Percentiles rank a stretch among this genome's conserved stretches.
phyloP scores from a whole-genome alignment of 179 eudicot species.

The Patellifolia procumbens region DNA sequence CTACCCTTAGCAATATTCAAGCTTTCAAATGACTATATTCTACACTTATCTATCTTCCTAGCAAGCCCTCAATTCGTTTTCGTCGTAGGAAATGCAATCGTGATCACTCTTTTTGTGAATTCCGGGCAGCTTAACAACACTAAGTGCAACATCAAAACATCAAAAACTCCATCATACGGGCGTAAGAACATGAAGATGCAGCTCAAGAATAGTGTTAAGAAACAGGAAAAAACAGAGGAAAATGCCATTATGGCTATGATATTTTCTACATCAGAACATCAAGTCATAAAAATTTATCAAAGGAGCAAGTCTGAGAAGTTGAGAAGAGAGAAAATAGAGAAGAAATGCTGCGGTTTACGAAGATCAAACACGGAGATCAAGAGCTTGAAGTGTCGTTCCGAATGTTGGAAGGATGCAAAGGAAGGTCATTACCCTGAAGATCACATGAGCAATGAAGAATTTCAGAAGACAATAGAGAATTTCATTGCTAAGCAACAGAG shows the following conservation, averaged over 20 bases:
- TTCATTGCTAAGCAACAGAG: conserved; percentile 90
- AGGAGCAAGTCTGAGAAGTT: conserved; percentile 64
- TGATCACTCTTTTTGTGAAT: conserved; percentile 54
- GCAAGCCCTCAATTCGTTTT: conserved; percentile 63
- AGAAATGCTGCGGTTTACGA: conserved; percentile 36
- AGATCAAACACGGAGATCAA: conserved; percentile 55
- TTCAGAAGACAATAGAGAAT: conserved; percentile 69
- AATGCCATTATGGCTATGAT: conserved; percentile 26
- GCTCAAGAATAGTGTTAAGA: background rate
- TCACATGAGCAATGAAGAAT: conserved; percentile 79
- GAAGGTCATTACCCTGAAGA: conserved; percentile 47
- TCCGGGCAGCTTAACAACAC: conserved; percentile 37
- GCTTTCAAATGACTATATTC: conserved; percentile 42
- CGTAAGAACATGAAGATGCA: conserved; percentile 9
- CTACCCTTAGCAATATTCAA: conserved; percentile 40
- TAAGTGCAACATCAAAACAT: conserved; percentile 1
- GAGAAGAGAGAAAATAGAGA: conserved; percentile 19
- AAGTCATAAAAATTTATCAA: conserved; percentile 37
- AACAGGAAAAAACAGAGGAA: conserved; percentile 26
- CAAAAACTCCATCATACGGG: conserved; percentile 11
- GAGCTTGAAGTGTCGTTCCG: conserved; percentile 23
- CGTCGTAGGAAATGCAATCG: conserved; percentile 68
- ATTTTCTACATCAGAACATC: conserved; percentile 21
- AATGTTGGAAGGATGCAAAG: conserved; percentile 15
- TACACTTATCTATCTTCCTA: conserved; percentile 32